phyloP scores from a whole-genome alignment of 2,329 filamentous ascomycete species.

The Aspergillus tubingensis region DNA sequence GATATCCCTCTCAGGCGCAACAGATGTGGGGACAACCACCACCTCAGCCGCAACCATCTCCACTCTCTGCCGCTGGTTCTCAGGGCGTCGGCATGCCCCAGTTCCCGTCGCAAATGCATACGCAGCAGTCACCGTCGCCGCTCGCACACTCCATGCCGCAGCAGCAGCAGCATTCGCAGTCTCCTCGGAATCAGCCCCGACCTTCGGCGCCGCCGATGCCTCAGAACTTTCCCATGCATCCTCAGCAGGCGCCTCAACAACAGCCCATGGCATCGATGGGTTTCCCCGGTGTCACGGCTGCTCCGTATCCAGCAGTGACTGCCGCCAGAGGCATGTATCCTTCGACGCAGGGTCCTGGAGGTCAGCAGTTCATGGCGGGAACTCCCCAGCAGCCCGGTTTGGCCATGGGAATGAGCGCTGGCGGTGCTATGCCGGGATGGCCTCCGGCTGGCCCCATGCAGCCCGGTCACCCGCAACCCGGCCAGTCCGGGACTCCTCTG shows the following conservation, averaged over 20 bases:
- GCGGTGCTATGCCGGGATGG: constrained; percentile 41
- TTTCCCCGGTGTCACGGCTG: constrained; percentile 35
- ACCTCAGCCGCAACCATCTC: constrained; percentile 65
- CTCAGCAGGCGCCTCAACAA: constrained; percentile 36
- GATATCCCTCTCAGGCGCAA: constrained; percentile 62
- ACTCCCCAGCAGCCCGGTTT: constrained; percentile 40
- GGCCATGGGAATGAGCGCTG: constrained; percentile 39
- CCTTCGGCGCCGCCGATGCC: constrained; percentile 41
- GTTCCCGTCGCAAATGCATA: constrained; percentile 43
- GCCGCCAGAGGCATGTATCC: constrained; percentile 41
- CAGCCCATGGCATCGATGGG: constrained; percentile 41
- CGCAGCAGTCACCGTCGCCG: constrained; percentile 38
- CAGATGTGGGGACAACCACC: constrained; percentile 68
- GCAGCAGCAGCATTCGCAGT: constrained; percentile 43
- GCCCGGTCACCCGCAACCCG: constrained; percentile 41
- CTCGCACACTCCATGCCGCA: constrained; percentile 36
- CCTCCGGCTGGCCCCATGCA: constrained; percentile 40
- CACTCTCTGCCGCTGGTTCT: constrained; percentile 44
- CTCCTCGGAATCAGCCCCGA: constrained; percentile 45
- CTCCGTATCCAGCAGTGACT: constrained; percentile 37
- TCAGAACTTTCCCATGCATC: constrained; percentile 40
- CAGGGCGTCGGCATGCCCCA: constrained; percentile 46
- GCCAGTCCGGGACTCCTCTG: constrained; percentile 40
- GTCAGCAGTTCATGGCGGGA: constrained; percentile 37
- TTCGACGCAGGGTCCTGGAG: constrained; percentile 35